Percentiles rank a stretch among this genome's conserved stretches.
phyloP scores from a whole-genome alignment of 2,329 filamentous ascomycete species.

The Cladophialophora immunda region DNA sequence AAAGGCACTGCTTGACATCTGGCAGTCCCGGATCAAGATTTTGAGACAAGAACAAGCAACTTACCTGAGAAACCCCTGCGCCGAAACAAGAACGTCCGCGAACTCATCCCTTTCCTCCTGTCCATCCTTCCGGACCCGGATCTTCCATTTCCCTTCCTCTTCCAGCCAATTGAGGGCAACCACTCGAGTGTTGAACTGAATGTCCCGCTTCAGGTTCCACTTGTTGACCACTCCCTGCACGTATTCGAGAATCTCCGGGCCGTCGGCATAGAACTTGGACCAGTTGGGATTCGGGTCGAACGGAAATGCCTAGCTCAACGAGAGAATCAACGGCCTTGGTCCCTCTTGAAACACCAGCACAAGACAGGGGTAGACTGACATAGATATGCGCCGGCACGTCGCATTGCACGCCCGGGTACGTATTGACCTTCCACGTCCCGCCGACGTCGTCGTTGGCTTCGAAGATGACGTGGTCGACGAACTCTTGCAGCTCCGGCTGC shows the following conservation, averaged over 20 bases:
- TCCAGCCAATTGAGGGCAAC: conserved; percentile 52
- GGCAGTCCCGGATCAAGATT: not conserved
- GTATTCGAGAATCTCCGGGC: conserved; percentile 54
- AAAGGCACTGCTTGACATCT: not conserved
- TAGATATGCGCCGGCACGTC: conserved; percentile 76
- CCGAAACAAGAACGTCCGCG: conserved; percentile 50
- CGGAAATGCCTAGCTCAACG: conserved; percentile 34
- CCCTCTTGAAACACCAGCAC: not conserved
- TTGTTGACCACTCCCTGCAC: conserved; percentile 51
- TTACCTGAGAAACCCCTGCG: conserved; percentile 42
- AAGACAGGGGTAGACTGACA: conserved; percentile 59
- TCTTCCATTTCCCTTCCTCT: conserved; percentile 47
- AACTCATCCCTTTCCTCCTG: conserved; percentile 41
- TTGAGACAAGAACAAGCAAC: not conserved
- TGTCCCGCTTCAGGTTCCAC: conserved; percentile 50
- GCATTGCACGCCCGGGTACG: conserved; percentile 58
- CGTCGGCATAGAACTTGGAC: conserved; percentile 52
- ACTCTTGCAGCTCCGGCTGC: conserved; percentile 45
- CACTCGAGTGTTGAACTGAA: conserved; percentile 50
- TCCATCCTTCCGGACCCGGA: conserved; percentile 45
- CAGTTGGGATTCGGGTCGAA: conserved; percentile 56
- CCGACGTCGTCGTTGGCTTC: conserved; percentile 52
- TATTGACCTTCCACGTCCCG: conserved; percentile 54
- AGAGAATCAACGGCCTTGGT: conserved; percentile 15
- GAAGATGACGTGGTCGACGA: conserved; percentile 52